These are phyloP conservation scores for Polytrichum commune DNA, from an alignment of 225 moss, liverwort and hornwort genomes.

Conservation along the genomic window DNA sequence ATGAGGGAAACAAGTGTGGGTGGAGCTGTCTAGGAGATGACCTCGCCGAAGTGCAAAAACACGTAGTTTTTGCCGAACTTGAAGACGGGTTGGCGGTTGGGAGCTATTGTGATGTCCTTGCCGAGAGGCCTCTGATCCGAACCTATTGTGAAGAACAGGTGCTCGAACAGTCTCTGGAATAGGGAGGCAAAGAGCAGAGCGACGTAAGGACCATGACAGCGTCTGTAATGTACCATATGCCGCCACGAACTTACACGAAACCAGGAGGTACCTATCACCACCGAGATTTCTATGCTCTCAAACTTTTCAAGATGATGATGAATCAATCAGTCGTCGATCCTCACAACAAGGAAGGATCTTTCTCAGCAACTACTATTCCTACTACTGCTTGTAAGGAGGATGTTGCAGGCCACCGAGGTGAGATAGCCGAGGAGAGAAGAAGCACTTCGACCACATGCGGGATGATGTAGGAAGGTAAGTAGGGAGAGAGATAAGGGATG, in stretches of 20 bases:
- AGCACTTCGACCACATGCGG: no score
- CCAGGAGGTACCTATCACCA: no score
- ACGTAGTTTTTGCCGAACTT: conserved; percentile 57
- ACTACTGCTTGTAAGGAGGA: no score
- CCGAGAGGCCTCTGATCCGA: conserved; percentile 1
- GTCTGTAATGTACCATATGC: conserved; percentile 76
- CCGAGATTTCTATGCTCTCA: no score
- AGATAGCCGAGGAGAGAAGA: no score
- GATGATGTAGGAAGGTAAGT: no score
- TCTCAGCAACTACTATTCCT: no score
- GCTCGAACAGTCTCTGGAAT: conserved; percentile 59
- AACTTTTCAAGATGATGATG: no score
- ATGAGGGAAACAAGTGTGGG: background rate
- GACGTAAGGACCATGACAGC: conserved; percentile 68
- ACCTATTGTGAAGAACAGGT: conserved; percentile 35
- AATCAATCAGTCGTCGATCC: no score
- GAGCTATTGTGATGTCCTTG: conserved; percentile 50
- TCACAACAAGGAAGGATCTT: no score
- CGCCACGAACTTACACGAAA: conserved; percentile 36
- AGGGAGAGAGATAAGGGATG: no score
- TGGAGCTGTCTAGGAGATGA: conserved; percentile 48
- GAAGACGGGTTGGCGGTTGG: conserved; percentile 42
- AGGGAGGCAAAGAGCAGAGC: conserved; percentile 59
- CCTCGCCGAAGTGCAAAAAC: conserved; percentile 65
- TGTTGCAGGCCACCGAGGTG: no score